A percentile compares a stretch with the other conserved stretches of the same genome.
phyloP scores from a whole-genome alignment of 2,329 filamentous ascomycete species.

The Didymella keratinophila region DNA sequence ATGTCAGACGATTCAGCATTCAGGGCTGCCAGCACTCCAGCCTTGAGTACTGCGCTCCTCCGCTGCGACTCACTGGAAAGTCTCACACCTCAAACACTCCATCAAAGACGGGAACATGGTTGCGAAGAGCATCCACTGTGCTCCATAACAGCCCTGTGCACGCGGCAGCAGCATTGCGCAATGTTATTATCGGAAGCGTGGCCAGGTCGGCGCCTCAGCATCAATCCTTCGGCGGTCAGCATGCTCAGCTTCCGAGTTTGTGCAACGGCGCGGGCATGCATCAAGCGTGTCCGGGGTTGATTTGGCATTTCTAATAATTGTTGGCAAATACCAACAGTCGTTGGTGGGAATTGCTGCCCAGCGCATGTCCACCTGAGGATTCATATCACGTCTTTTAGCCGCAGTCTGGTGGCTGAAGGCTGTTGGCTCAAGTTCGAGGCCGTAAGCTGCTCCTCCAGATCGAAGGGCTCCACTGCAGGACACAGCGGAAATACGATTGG shows the following conservation, averaged over 20 bases:
- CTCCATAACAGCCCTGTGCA: neutral
- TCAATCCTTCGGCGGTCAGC: constrained; percentile 23
- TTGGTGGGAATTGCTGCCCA: constrained; percentile 16
- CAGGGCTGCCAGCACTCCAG: neutral
- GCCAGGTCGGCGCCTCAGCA: constrained; percentile 10
- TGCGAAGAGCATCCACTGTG: constrained; percentile 2
- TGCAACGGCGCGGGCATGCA: constrained; percentile 23
- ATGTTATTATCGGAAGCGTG: constrained; percentile 5
- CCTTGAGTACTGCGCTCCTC: neutral
- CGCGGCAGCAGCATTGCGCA: constrained; percentile 12
- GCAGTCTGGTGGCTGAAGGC: constrained; percentile 21
- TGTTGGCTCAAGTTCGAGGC: constrained; percentile 21
- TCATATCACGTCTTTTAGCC: constrained; percentile 41
- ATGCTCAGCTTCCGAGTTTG: constrained; percentile 29
- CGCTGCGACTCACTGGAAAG: constrained; percentile 1
- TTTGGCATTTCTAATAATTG: constrained; percentile 4
- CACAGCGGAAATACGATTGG: constrained; percentile 9
- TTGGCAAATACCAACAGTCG: constrained; percentile 1
- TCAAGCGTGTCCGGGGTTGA: constrained; percentile 2
- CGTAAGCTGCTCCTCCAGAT: constrained; percentile 15
- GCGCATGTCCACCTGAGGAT: constrained; percentile 4
- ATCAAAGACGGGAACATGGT: neutral
- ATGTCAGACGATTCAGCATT: neutral
- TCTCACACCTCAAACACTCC: neutral
- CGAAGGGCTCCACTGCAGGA: constrained; percentile 1